Base-by-base conservation (phyloP, 495 filamentous ascomycete species). In the Hypoxylon fragiforme region DNA sequence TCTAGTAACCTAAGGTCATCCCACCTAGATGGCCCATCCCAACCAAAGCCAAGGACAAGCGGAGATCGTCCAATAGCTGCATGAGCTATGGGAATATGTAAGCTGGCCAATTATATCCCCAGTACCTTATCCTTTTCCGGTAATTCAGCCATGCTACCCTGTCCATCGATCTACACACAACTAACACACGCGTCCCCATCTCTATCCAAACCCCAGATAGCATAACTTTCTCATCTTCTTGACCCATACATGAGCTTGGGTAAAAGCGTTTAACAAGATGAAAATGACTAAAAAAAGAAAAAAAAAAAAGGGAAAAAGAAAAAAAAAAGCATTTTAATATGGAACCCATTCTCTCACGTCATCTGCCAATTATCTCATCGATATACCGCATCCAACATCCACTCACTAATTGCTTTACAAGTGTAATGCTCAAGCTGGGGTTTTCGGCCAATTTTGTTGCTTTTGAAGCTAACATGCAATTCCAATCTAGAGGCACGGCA, bases 31-130 rank as follows among this genome's bases (percentile, higher is more conserved):
- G 34, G 39, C 35, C 56, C 58, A 62, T 52, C 46, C 42, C 22
- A 56, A 51, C 15, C 31, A 12, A 48, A 31, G 37, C 37, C n/a
- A 3, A 37, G 44, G 38, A 52, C 21, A 30, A 43, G 42, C 36
- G 41, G 50, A 62, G 62, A 67, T 65, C 61, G 61, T 55, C 62
- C 62, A 64, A 67, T 65, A 62, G 41, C 35, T 59, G 46, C 50
- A 42, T 53, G 19, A 54, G 42, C 54, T 50, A 58, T 35, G 40
- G 52, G 43, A 42, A 43, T 45, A 28, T 21, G 30, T 26, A 28
- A 32, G 24, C 57, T 15, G 30, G 11, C 64, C 64, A 65, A 67
- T 64, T 28, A 61, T 49, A 61, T 53, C 34, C 57, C 54, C 41
- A 38, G 54, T 39, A 21, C 21, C 50, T 54, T 26, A 48, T 62